Percentiles rank a stretch among this genome's conserved stretches.
phyloP scores from a whole-genome alignment of 345 rosid genomes.

The Gossypium stocksii region DNA sequence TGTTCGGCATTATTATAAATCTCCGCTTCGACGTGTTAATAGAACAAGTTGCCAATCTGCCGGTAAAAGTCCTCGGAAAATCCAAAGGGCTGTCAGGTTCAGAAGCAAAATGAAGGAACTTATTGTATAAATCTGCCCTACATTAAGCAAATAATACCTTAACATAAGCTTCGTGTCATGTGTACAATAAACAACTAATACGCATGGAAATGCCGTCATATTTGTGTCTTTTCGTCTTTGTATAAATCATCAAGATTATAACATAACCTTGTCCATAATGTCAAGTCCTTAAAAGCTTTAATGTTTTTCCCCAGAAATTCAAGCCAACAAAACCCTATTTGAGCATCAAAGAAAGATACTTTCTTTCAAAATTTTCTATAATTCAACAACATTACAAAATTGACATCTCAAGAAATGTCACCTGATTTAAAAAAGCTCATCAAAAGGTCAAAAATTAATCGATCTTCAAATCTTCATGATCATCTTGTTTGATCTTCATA shows the following conservation, averaged over 20 bases:
- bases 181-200: too few relatives aligned
- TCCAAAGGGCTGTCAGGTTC: not conserved
- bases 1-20: not conserved
- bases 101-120: too few relatives aligned
- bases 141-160: not conserved
- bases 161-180: too few relatives aligned
- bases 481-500: conserved; percentile 29
- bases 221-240: too few relatives aligned
- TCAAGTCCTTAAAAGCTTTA: conserved; percentile 3
- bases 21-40: not conserved
- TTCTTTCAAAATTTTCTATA: not conserved
- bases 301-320: not conserved
- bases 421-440: not conserved
- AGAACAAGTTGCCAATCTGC: too few relatives aligned
- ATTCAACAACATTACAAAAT: conserved; percentile 16
- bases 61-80: not conserved
- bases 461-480: conserved; percentile 14
- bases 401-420: not conserved
- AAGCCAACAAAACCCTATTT: conserved; percentile 5
- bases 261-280: not conserved
- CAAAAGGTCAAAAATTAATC: too few relatives aligned
- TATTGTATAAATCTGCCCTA: too few relatives aligned
- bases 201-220: too few relatives aligned
- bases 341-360: conserved; percentile 2
- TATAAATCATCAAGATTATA: too few relatives aligned